Base-by-base conservation (phyloP, 257 asterid species). In the Solanum commersonii region DNA sequence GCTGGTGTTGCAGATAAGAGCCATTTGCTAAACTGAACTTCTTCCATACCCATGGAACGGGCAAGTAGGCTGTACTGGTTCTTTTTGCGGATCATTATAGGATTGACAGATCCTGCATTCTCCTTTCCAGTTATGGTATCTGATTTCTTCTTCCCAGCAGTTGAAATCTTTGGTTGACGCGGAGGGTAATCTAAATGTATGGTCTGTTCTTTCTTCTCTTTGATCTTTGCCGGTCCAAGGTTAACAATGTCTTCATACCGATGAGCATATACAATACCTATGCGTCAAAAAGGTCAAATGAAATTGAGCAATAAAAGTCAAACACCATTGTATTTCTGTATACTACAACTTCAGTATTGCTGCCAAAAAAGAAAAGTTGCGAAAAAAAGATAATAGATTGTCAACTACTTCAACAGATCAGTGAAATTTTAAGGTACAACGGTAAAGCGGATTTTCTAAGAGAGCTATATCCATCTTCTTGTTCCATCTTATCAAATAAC, bases 161-260 rank as follows among this genome's bases (percentile, higher is more conserved):
- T 74, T 67, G 90, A 38, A 22, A 63, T 42, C 46, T 34, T 34
- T 12, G 89, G 82, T 85, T n/a, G 85, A 1, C 27, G 84, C 31
- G 29, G n/a, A 34, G 63, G 88, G 42, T 88, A 92, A 88, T 84
- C 88, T 27, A 63, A 15, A 83, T 46, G 18, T 44, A 52, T 5
- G 63, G 79, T 83, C 84, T 34, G 78, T 85, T 89, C 90, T 86
- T 78, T 88, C 37, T 82, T 88, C 33, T 35, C 90, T 85, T 35
- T 77, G 65, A 77, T 73, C 71, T 89, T 72, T 60, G 90, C 85
- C 29, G 90, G 89, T 89, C 98, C 90, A 73, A 87, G 49, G 92
- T 97, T 96, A 27, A 97, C 98, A 34, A 97, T 91, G 91, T 94
- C 96, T 91, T 94, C 98, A 72, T 96, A 95, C 46, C 99, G 98